Evolutionary conservation across 2,329 filamentous ascomycete species (phyloP).

Genomic region (Talaromyces sp.): DNA sequence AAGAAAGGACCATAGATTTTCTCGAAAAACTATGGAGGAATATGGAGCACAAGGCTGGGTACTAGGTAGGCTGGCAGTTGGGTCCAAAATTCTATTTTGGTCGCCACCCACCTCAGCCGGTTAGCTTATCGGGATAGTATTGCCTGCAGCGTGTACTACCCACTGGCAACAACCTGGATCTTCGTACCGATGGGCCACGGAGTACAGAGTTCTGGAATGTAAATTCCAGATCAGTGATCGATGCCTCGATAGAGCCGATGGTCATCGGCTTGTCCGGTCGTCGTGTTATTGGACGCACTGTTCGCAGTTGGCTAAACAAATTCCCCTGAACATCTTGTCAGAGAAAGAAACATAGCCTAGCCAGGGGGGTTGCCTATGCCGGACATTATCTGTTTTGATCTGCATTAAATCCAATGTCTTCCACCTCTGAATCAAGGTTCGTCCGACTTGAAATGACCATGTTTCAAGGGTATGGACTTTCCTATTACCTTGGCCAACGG

Average conservation of each 20-base stretch:
- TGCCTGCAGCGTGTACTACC: not conserved
- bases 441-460: not conserved
- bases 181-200: not conserved
- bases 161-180: not conserved
- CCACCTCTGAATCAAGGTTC: not conserved
- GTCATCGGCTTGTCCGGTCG: not conserved
- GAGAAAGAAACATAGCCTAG: not conserved
- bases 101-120: conserved; percentile 8
- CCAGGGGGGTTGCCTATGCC: not conserved
- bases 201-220: not conserved
- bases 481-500: not conserved
- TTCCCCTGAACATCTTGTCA: not conserved
- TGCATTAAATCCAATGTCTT: not conserved
- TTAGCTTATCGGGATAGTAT: conserved; percentile 5
- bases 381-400: conserved; percentile 6
- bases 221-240: not conserved
- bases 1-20: not conserved
- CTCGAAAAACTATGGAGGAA: not conserved
- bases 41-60: not conserved
- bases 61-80: not conserved
- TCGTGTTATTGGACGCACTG: not conserved
- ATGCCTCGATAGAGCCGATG: not conserved
- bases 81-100: conserved; percentile 8
- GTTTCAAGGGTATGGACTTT: not conserved
- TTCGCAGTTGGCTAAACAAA: not conserved